A percentile compares a stretch with the other conserved stretches of the same genome.
Conservation (phyloP, 192 early-diverging fungal species). For the Jimgerdemannia lactiflua region DNA sequence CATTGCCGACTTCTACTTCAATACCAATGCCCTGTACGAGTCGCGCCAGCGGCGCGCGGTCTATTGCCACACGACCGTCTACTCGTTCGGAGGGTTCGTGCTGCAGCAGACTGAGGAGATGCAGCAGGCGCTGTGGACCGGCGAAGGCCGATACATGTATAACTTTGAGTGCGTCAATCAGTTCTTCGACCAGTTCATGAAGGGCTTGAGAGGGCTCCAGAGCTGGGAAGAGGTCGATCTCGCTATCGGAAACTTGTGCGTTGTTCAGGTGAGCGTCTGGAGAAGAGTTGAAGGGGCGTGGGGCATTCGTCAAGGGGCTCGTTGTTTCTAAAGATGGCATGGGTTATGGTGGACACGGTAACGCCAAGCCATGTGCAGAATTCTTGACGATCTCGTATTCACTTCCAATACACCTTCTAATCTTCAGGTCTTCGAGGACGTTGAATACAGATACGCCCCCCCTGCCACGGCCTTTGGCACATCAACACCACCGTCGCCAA, state of each 20-base stretch:
- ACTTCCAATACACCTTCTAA: background rate
- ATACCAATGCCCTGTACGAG: constrained; percentile 41
- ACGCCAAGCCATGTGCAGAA: too few species aligned
- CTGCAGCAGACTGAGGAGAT: constrained; percentile 43
- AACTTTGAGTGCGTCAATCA: constrained; percentile 51
- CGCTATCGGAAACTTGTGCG: constrained; percentile 43
- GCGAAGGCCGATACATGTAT: constrained; percentile 35
- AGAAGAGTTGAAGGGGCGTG: too few species aligned
- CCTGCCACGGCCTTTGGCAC: too few species aligned
- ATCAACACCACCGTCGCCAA: background rate
- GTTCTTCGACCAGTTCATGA: constrained; percentile 52
- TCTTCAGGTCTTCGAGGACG: constrained; percentile 30
- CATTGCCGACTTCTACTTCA: constrained; percentile 36
- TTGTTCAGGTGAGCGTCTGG: constrained; percentile 35
- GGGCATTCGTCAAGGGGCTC: too few species aligned
- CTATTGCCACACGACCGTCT: constrained; percentile 42
- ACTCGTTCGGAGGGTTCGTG: constrained; percentile 45
- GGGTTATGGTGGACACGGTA: too few species aligned
- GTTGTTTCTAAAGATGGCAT: too few species aligned
- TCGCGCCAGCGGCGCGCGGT: constrained; percentile 36
- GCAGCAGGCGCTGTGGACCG: constrained; percentile 35
- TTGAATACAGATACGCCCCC: constrained; percentile 12
- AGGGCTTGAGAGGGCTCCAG: constrained; percentile 35
- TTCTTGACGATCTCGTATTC: background rate
- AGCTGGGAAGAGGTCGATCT: constrained; percentile 46